These are phyloP conservation scores for Scheffersomyces stambukii DNA, from an alignment of 1,139 yeast genomes.

Conservation along the genomic window DNA sequence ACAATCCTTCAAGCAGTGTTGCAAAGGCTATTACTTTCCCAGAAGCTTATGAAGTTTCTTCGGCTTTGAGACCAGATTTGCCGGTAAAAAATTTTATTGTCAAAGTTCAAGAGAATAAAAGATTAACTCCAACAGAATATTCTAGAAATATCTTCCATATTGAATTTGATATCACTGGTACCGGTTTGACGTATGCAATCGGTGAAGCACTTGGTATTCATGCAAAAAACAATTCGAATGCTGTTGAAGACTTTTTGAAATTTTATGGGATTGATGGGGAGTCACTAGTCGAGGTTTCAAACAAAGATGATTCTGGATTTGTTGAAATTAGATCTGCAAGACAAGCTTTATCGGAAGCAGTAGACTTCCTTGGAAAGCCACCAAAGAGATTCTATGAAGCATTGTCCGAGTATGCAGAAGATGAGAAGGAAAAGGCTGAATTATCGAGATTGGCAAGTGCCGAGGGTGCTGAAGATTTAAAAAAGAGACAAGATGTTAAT, in stretches of 20 bases:
- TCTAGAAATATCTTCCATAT: conserved; percentile 96
- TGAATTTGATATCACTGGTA: conserved; percentile 87
- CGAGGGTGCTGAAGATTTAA: conserved; percentile 84
- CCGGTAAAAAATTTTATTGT: conserved; percentile 84
- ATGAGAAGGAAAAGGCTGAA: conserved; percentile 59
- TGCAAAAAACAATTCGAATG: conserved; percentile 70
- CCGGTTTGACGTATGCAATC: conserved; percentile 86
- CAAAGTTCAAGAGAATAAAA: conserved; percentile 84
- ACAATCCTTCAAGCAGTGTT: conserved; percentile 48
- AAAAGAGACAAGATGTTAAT: conserved; percentile 81
- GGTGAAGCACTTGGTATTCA: conserved; percentile 98
- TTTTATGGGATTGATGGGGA: conserved; percentile 71
- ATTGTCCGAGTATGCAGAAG: conserved; percentile 68
- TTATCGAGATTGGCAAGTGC: conserved; percentile 65
- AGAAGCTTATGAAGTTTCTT: conserved; percentile 63
- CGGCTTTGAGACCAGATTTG: conserved; percentile 80
- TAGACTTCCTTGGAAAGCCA: conserved; percentile 92
- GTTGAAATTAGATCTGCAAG: conserved; percentile 76
- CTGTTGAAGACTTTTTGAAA: conserved; percentile 64
- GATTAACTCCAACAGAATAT: conserved; percentile 89
- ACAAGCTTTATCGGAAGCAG: conserved; percentile 73
- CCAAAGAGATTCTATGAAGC: conserved; percentile 92
- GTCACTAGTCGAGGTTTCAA: conserved; percentile 65
- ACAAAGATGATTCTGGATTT: conserved; percentile 55
- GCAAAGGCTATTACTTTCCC: conserved; percentile 74